These are phyloP conservation scores for Dothidotthia symphoricarpi DNA, from an alignment of 2,329 filamentous ascomycete genomes.

Conservation along the genomic window DNA sequence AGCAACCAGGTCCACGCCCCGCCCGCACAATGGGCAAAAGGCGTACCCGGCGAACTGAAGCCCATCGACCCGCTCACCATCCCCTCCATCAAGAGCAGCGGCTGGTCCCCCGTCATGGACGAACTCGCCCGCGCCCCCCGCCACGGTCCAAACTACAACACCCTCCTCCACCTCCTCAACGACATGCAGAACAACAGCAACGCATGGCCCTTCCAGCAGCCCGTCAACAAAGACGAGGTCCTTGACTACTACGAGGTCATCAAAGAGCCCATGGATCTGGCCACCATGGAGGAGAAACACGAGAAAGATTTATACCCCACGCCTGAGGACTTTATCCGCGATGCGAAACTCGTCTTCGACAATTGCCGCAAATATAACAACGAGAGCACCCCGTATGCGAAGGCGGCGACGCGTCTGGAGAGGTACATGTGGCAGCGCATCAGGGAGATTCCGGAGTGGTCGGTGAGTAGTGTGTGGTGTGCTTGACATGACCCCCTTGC, in stretches of 20 bases:
- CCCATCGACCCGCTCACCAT: slow-evolving; percentile 83
- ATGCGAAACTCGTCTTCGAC: slow-evolving; percentile 85
- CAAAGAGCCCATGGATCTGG: slow-evolving; percentile 94
- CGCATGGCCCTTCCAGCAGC: slow-evolving; percentile 91
- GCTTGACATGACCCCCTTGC: not conserved
- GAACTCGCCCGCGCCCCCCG: slow-evolving; percentile 91
- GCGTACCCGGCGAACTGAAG: slow-evolving; percentile 53
- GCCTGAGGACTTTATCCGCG: slow-evolving; percentile 88
- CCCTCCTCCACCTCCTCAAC: slow-evolving; percentile 87
- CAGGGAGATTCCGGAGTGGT: slow-evolving; percentile 88
- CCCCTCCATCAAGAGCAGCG: slow-evolving; percentile 81
- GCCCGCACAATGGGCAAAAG: slow-evolving; percentile 81
- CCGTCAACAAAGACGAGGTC: slow-evolving; percentile 93
- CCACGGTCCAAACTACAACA: slow-evolving; percentile 94
- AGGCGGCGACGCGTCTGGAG: slow-evolving; percentile 88
- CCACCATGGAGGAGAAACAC: slow-evolving; percentile 92
- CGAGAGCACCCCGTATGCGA: slow-evolving; percentile 90
- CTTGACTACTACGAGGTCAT: slow-evolving; percentile 99
- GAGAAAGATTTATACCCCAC: slow-evolving; percentile 89
- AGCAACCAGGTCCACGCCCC: slow-evolving; percentile 84
- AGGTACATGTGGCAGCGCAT: slow-evolving; percentile 96
- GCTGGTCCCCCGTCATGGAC: slow-evolving; percentile 98
- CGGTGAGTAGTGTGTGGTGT: slow-evolving; percentile 29
- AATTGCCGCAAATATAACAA: slow-evolving; percentile 98
- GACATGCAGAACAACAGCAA: slow-evolving; percentile 91